Conservation (phyloP, 495 filamentous ascomycete species). For the Diplogelasinospora grovesii region DNA sequence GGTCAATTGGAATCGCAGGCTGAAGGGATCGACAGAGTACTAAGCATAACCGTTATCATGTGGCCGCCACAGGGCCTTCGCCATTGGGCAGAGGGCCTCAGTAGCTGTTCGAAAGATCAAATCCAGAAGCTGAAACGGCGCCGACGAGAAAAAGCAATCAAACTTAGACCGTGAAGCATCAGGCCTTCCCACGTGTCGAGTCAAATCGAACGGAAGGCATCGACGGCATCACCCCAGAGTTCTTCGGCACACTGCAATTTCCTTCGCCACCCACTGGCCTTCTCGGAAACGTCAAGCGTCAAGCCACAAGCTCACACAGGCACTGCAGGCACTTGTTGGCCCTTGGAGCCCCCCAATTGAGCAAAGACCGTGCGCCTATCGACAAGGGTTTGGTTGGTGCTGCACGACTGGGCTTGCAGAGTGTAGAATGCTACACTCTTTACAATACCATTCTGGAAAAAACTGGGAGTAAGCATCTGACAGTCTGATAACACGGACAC, state of each 20-base stretch:
- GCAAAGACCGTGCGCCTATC: slow-evolving; percentile 13
- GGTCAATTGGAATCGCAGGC: neutral
- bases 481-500: too few species aligned
- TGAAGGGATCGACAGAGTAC: slow-evolving; percentile 7
- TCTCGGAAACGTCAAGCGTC: neutral
- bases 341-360: slow-evolving; percentile 1
- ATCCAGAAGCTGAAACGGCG: slow-evolving; percentile 12
- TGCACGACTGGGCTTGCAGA: too few species aligned
- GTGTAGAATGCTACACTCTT: too few species aligned
- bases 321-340: neutral
- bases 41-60: slow-evolving; percentile 9
- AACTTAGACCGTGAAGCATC: slow-evolving; percentile 1
- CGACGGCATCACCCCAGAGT: neutral
- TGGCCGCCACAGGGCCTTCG: slow-evolving; percentile 8
- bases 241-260: slow-evolving; percentile 1
- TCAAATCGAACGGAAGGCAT: neutral
- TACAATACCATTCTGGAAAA: too few species aligned
- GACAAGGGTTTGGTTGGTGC: slow-evolving; percentile 9
- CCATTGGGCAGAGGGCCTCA: slow-evolving; percentile 6
- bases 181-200: neutral
- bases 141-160: neutral
- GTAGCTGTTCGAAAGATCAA: slow-evolving; percentile 7
- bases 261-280: neutral
- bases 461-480: too few species aligned
- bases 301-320: neutral